These are phyloP conservation scores for Curvularia hawaiiensis DNA, from an alignment of 2,329 filamentous ascomycete genomes.

Conservation along the genomic window DNA sequence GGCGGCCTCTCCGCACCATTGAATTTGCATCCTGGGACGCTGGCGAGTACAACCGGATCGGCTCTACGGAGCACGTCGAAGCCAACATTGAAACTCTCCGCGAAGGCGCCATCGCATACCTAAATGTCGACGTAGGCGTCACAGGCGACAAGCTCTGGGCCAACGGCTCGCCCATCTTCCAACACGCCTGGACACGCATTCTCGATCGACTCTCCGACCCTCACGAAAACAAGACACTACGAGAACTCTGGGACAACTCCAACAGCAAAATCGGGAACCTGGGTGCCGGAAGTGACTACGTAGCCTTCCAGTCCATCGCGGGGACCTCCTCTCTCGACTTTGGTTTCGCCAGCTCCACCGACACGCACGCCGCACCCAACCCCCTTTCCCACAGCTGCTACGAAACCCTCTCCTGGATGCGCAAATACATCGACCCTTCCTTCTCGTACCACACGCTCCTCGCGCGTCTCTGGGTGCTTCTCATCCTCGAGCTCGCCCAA, in stretches of 20 bases:
- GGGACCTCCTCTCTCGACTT: slow-evolving; percentile 89
- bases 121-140: slow-evolving; percentile 88
- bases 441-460: slow-evolving; percentile 82
- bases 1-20: slow-evolving; percentile 91
- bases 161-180: slow-evolving; percentile 79
- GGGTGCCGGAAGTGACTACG: slow-evolving; percentile 79
- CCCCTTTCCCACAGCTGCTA: slow-evolving; percentile 84
- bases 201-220: slow-evolving; percentile 78
- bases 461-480: slow-evolving; percentile 76
- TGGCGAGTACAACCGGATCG: slow-evolving; percentile 89
- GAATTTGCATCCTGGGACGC: slow-evolving; percentile 98
- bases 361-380: slow-evolving; percentile 46
- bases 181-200: slow-evolving; percentile 72
- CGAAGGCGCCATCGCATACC: slow-evolving; percentile 78
- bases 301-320: slow-evolving; percentile 88
- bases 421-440: slow-evolving; percentile 76
- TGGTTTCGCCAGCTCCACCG: slow-evolving; percentile 65
- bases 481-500: slow-evolving; percentile 86
- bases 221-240: slow-evolving; percentile 69
- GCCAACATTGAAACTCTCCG: slow-evolving; percentile 76
- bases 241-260: slow-evolving; percentile 74
- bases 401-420: slow-evolving; percentile 88
- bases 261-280: slow-evolving; percentile 67
- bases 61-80: slow-evolving; percentile 94
- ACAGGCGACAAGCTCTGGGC: slow-evolving; percentile 76